These are phyloP conservation scores for Hypoxylon rickii DNA, from an alignment of 495 filamentous ascomycete genomes.

Conservation along the genomic window DNA sequence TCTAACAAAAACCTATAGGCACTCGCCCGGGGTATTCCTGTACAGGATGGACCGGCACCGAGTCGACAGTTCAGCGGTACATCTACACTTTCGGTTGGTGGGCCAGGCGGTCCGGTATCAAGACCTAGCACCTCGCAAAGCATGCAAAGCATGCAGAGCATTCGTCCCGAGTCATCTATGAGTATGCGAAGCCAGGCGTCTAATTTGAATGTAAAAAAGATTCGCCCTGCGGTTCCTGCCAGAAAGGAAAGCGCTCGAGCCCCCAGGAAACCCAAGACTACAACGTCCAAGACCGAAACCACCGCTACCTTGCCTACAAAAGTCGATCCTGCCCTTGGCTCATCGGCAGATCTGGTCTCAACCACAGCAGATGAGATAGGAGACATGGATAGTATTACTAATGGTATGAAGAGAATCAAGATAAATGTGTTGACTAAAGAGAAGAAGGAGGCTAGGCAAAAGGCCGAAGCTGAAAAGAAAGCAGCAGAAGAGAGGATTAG, in stretches of 20 bases:
- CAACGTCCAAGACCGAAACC: conserved; percentile 47
- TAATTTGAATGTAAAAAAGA: conserved; percentile 52
- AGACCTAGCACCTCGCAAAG: conserved; percentile 47
- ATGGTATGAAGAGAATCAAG: conserved; percentile 76
- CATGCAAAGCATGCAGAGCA: too few relatives aligned
- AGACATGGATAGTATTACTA: conserved; percentile 65
- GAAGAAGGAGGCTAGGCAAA: conserved; percentile 63
- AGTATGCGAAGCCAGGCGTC: conserved; percentile 37
- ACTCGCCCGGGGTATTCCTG: conserved; percentile 43
- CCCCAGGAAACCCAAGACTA: conserved; percentile 53
- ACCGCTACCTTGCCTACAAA: conserved; percentile 3
- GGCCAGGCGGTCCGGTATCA: conserved; percentile 19
- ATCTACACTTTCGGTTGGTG: conserved; percentile 36
- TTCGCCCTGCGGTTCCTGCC: conserved; percentile 43
- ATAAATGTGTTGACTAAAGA: conserved; percentile 73
- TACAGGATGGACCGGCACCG: conserved; percentile 38
- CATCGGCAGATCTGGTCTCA: conserved; percentile 9
- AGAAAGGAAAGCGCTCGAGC: conserved; percentile 45
- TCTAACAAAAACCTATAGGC: conserved; percentile 31
- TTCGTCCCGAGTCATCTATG: conserved; percentile 46
- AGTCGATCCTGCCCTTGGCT: conserved; percentile 7
- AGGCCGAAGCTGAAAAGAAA: conserved; percentile 35
- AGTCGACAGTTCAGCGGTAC: conserved; percentile 42
- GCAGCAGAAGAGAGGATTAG: conserved; percentile 24
- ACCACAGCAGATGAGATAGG: conserved; percentile 25